These are phyloP conservation scores for Aureobasidium sp. DNA, from an alignment of 2,329 filamentous ascomycete species.

Conservation along the genomic window DNA sequence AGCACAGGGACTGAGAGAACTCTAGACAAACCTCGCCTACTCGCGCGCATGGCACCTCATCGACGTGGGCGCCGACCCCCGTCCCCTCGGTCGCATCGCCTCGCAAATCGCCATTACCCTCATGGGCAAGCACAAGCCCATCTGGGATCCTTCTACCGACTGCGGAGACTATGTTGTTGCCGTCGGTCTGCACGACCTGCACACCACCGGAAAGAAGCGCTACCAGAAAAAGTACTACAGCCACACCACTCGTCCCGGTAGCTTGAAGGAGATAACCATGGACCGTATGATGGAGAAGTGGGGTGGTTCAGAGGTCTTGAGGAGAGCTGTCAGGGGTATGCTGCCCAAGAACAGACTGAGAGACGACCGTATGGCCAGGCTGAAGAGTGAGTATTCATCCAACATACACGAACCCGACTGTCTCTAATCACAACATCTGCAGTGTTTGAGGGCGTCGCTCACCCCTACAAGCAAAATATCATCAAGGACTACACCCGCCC, in stretches of 20 bases:
- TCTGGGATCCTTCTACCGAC: conserved; percentile 93
- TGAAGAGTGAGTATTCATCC: conserved; percentile 60
- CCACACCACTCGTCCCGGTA: conserved; percentile 85
- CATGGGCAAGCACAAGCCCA: conserved; percentile 99
- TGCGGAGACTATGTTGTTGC: conserved; percentile 99
- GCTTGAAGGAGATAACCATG: conserved; percentile 84
- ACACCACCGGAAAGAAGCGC: conserved; percentile 86
- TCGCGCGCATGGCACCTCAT: conserved; percentile 93
- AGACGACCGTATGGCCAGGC: conserved; percentile 74
- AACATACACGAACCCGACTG: neutral
- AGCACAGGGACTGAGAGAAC: neutral
- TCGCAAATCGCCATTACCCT: conserved; percentile 78
- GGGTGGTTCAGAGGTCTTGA: conserved; percentile 83
- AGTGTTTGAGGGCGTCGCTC: conserved; percentile 85
- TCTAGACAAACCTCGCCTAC: conserved; percentile 89
- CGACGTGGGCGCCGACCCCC: conserved; percentile 59
- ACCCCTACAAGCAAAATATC: conserved; percentile 88
- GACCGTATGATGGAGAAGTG: conserved; percentile 90
- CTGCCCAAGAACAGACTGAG: conserved; percentile 91
- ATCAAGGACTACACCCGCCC: conserved; percentile 42
- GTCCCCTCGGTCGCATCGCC: conserved; percentile 83
- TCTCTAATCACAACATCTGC: conserved; percentile 10
- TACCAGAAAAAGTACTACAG: conserved; percentile 94
- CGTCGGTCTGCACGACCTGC: conserved; percentile 76
- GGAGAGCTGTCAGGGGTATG: conserved; percentile 93